Base-by-base conservation (phyloP, 345 rosid genomes). In the Sonneratia alba region DNA sequence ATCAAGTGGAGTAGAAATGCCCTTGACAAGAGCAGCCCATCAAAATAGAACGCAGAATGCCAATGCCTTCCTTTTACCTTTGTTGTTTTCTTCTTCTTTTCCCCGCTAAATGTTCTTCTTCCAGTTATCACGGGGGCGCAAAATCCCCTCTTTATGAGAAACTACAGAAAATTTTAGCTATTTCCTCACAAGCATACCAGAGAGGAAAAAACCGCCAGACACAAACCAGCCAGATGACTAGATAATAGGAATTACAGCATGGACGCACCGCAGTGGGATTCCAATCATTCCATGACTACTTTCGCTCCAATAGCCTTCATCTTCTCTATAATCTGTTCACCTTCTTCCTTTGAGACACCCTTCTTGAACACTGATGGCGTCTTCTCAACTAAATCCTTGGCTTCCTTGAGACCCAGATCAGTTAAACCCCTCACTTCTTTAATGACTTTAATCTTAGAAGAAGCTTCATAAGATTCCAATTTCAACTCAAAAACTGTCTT, bases 331-430 rank as follows among this genome's bases (percentile, higher is more conserved):
- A 91, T 87, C 81, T 85, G 81, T 71, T 89, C 92, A n/a, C 85
- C 98, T 65, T 93, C 97, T 78, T 89, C 97, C 80, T 88, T 93
- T 1, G 94, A 91, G 7, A 93, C 87, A 4, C 94, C 96, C 10
- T 73, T 77, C 78, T 91, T 93, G 81, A 91, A 78, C 57, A 93
- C 76, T 0, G 85, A 47, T 1, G 97, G 94, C 40, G 87, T 74
- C 77, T 91, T 93, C 83, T 91, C 97, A 70, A 89, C 94, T 82
- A 93, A 80, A 36, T 84, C 96, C 77, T 93, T 93, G 22, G 97
- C 97, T 85, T 91, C 97, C 86, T 91, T 93, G 42, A 93, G 87
- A 70, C 97, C 96, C 82, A 93, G 81, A 81, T 88, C 96, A 49
- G 97, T 91, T 55, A 89, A 87, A 74, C 83, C 78, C 74, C 94